Conservation (phyloP, 148 eudicot species). For the Amaranthus cruentus region DNA sequence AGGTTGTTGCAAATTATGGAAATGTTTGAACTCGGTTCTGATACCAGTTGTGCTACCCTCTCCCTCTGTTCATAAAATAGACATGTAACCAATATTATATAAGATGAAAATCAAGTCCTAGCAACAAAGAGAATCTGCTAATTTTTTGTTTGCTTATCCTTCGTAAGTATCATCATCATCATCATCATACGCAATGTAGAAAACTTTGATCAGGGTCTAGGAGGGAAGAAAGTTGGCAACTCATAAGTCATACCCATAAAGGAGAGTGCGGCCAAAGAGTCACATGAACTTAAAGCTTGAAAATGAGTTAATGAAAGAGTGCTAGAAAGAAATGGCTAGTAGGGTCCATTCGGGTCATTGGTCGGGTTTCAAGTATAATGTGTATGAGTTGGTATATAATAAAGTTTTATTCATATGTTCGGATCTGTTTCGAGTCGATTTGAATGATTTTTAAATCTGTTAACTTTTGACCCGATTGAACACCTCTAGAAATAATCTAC, state of each 20-base stretch:
- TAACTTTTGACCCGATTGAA: too few relatives aligned
- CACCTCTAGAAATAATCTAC: too few relatives aligned
- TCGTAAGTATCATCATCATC: background rate
- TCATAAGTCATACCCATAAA: too few relatives aligned
- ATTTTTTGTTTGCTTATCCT: background rate
- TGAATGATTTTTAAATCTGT: too few relatives aligned
- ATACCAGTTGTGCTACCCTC: slow-evolving; percentile 64
- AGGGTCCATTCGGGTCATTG: too few relatives aligned
- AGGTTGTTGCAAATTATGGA: slow-evolving; percentile 65
- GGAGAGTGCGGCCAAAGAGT: background rate
- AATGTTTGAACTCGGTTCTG: slow-evolving; percentile 43
- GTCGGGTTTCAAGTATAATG: too few relatives aligned
- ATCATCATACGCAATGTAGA: too few relatives aligned
- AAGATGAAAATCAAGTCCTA: background rate
- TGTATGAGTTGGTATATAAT: too few relatives aligned
- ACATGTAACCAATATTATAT: background rate
- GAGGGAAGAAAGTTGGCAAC: too few relatives aligned
- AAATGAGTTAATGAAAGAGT: background rate
- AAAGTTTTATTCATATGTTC: too few relatives aligned
- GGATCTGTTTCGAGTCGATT: too few relatives aligned
- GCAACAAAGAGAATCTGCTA: background rate
- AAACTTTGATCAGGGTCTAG: too few relatives aligned
- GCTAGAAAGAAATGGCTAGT: background rate
- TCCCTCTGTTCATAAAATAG: slow-evolving; percentile 49
- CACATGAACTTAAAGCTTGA: background rate